A percentile compares a stretch with the other conserved stretches of the same genome.
These are phyloP conservation scores for Cutaneotrichosporon sp. DNA, from an alignment of 1,284 basidiomycete species.

Conservation along the genomic window DNA sequence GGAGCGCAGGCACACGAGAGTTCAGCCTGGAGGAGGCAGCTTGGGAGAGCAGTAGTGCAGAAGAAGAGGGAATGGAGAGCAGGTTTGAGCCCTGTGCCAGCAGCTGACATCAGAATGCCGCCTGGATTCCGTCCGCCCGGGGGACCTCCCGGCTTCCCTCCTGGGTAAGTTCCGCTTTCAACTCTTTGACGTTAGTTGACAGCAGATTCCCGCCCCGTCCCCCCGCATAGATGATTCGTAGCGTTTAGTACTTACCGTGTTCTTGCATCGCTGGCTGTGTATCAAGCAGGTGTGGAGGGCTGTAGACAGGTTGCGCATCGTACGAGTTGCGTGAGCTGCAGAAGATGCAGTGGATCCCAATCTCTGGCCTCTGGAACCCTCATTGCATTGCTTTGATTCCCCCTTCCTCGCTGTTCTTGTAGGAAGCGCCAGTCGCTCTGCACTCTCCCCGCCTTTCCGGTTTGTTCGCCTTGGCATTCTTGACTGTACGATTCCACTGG, in stretches of 20 bases:
- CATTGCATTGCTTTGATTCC: no score
- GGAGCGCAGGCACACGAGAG: neutral
- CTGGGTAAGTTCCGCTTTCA: constrained; percentile 63
- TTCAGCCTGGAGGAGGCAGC: neutral
- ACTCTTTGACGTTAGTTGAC: neutral
- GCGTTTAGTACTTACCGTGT: constrained; percentile 10
- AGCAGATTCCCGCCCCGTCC: constrained; percentile 27
- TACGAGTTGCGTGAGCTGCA: no score
- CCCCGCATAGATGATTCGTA: constrained; percentile 17
- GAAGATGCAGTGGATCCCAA: no score
- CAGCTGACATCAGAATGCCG: constrained; percentile 53
- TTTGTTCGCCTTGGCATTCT: no score
- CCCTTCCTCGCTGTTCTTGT: no score
- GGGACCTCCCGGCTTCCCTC: constrained; percentile 54
- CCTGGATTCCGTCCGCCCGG: constrained; percentile 78
- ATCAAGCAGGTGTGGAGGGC: neutral
- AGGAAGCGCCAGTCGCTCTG: no score
- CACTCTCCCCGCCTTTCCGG: no score
- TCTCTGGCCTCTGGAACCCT: no score
- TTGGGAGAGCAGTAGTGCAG: neutral
- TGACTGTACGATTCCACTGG: no score
- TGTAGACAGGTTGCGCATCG: neutral
- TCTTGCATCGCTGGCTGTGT: constrained; percentile 19
- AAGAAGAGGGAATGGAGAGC: neutral
- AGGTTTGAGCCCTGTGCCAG: neutral